Base-by-base conservation (phyloP, 2,329 filamentous ascomycete species). In the Monosporascus sp. region DNA sequence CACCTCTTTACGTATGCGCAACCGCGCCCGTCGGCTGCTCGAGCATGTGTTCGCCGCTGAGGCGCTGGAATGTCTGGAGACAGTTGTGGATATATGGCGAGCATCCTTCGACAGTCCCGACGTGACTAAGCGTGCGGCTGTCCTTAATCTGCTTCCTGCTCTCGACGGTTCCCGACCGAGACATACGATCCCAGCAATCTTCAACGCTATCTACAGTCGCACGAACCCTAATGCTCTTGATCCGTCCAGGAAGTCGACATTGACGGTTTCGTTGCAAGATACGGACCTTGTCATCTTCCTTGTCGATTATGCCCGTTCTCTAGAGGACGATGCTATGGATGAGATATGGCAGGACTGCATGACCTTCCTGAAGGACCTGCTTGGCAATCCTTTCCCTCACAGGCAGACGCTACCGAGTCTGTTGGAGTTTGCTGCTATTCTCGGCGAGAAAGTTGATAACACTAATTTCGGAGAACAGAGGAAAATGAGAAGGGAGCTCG, bases 281-380 rank as follows among this genome's bases (percentile, higher is more conserved):
- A 82, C 83, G 0, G 92, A 97, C 63, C 76, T 99, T 11, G 89
- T 93, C 8, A 82, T 88, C 8, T 99, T 99, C 68, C 72, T 97
- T 45, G 89, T 96, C 7, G 89, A 94, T 57, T 99, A 99, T 69
- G 87, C 91, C 0, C 83, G 83, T 31, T 94, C 92, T 0, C 77
- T 97, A 14, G 94, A 99, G 65, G 94, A 99, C 63, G 94, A 99
- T 73, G 89, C 94, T 17, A 93, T 97, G 81, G 94, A 99, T 63
- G 94, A 99, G 70, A 96, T 99, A 48, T 99, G 94, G 94, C 80
- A 85, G 41, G 93, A 99, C 67, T 99, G 93, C 68, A 90, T 92
- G 63, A 83, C 87, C 0, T 99, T 99, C 69, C 71, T 97, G 55
- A 88, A 85, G 57, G 95, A 99, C 66, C 81, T 99, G 27, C 78